Evolutionary conservation across 805 yeast species (phyloP), one percentile per base, ranked within the genome.

Genomic region (Candida yuanshanica): DNA sequence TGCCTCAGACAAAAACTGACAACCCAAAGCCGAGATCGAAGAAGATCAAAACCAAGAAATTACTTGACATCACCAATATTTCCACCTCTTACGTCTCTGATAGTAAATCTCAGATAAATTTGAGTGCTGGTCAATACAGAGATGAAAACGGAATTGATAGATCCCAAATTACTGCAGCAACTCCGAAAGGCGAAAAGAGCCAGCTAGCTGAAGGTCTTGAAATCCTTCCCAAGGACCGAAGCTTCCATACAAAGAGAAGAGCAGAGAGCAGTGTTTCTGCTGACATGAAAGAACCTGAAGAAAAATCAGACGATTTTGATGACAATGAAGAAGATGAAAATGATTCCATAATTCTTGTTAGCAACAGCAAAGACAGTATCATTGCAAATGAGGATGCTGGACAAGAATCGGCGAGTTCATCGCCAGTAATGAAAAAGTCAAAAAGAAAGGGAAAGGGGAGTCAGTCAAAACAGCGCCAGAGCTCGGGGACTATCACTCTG

Each of bases 341-440:
- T 7, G 56, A 51, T 16, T 46, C 48, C 1, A 50, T 53, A 20
- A 52, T 53, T 2, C 46, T 52, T 14, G 53, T 52, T 7, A 51
- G 53, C 33, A 52, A 53, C 41, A 52, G 53, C 37, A 51, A 44
- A 35, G 47, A 45, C 11, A 36, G 20, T 6, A 34, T 37, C 9
- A 17, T n/a, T n/a, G n/a, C n/a, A n/a, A n/a, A 26, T 20, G 39
- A 38, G 9, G 27, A 31, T 5, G 13, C 22, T 4, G 26, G 35
- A 5, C 32, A 11, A 2, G 18, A 22, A 10, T 17, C 39, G 4
- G 16, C 20, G 16, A 23, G 29, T n/a, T 21, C 36, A 34, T 27
- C 38, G 7, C 38, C 38, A 6, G 18, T 27, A 12, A 4, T 18
- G 17, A 20, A 25, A 4, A 24, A 11, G 11, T 16, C 38, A 5